Conservation (phyloP, 75 land plant species). For the Larix kaempferi region DNA sequence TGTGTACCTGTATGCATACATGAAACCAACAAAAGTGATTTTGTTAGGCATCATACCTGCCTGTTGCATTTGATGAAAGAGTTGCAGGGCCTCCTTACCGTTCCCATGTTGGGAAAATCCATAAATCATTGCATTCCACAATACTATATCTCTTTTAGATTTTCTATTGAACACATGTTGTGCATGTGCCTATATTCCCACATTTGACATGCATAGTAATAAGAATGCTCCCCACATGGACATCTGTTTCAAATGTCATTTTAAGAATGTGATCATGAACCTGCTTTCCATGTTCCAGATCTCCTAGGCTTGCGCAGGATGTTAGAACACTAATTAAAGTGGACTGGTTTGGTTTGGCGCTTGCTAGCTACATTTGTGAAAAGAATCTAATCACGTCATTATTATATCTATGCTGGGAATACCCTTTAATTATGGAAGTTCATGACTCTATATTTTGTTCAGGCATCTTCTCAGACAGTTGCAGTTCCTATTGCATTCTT, state of each 20-base stretch:
- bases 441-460: slow-evolving; percentile 10
- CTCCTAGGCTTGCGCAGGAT: slow-evolving; percentile 9
- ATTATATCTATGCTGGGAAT: not conserved
- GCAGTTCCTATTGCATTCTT: slow-evolving; percentile 11
- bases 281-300: slow-evolving; percentile 9
- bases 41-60: slow-evolving; percentile 14
- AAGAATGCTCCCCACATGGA: slow-evolving; percentile 20
- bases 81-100: slow-evolving; percentile 10
- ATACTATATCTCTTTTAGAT: slow-evolving; percentile 7
- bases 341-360: slow-evolving; percentile 14
- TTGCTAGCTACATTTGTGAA: slow-evolving; percentile 24
- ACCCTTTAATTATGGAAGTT: slow-evolving; percentile 14
- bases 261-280: slow-evolving; percentile 8
- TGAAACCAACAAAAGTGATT: slow-evolving; percentile 10
- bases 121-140: slow-evolving; percentile 26
- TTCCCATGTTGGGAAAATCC: slow-evolving; percentile 17
- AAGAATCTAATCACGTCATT: slow-evolving; percentile 19
- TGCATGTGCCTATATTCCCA: slow-evolving; percentile 15
- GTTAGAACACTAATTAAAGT: slow-evolving; percentile 19
- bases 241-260: not conserved
- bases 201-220: slow-evolving; percentile 21
- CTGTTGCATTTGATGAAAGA: slow-evolving; percentile 16
- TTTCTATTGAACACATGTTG: slow-evolving; percentile 5
- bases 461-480: slow-evolving; percentile 2
- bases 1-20: slow-evolving; percentile 18